Conservation (phyloP, 148 eudicot genomes). For the Rhododendron mucronatum region DNA sequence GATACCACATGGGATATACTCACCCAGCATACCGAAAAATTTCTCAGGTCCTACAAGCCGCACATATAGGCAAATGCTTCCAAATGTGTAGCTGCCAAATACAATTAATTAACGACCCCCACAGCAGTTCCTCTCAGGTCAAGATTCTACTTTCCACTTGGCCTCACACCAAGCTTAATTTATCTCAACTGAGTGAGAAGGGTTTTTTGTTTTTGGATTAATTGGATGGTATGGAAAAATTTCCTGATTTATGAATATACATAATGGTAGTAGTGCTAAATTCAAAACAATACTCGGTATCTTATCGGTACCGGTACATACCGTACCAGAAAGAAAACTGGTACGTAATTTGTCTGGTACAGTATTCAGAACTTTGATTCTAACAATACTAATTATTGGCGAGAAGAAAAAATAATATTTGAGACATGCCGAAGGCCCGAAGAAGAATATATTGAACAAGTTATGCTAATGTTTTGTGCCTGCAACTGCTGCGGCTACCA, state of each 20-base stretch:
- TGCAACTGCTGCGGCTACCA: background rate
- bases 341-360: background rate
- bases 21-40: too few species aligned
- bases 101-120: constrained; percentile 1
- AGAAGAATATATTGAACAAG: too few species aligned
- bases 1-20: too few species aligned
- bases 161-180: background rate
- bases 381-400: too few species aligned
- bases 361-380: background rate
- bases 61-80: constrained; percentile 1
- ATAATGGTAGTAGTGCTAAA: too few species aligned
- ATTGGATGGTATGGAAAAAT: too few species aligned
- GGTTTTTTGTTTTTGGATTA: constrained; percentile 7
- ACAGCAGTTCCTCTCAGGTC: background rate
- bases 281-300: too few species aligned
- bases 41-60: background rate
- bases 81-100: constrained; percentile 24
- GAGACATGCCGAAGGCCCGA: too few species aligned
- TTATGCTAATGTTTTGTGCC: background rate
- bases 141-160: constrained; percentile 3
- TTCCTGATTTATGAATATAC: too few species aligned
- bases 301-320: too few species aligned
- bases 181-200: constrained; percentile 17
- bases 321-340: background rate
- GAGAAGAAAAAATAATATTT: too few species aligned